Conservation (phyloP, 2,329 filamentous ascomycete species). For the Ascochyta lentis region DNA sequence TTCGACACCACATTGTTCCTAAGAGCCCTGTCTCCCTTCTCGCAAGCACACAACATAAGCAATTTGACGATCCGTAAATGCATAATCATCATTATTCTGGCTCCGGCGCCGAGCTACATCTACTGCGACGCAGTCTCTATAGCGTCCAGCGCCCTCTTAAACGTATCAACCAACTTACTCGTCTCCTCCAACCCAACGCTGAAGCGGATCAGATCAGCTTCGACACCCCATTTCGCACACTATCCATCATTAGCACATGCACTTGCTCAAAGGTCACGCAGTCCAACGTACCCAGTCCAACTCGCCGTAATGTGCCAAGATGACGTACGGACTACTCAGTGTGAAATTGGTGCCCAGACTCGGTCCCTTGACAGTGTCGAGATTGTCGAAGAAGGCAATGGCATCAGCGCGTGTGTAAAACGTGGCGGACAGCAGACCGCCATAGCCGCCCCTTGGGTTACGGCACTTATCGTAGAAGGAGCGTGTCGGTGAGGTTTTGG, state of each 20-base stretch:
- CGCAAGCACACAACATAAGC: background rate
- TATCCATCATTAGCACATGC: slow-evolving; percentile 36
- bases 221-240: slow-evolving; percentile 79
- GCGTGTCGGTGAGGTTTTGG: slow-evolving; percentile 75
- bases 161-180: slow-evolving; percentile 66
- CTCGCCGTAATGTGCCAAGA: slow-evolving; percentile 90
- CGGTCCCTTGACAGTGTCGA: slow-evolving; percentile 91
- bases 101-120: background rate
- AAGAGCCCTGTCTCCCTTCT: too few relatives aligned
- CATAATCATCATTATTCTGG: too few relatives aligned
- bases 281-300: slow-evolving; percentile 75
- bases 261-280: background rate
- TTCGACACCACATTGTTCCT: background rate
- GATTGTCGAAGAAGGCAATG: slow-evolving; percentile 80
- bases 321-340: slow-evolving; percentile 85
- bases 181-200: slow-evolving; percentile 90
- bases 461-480: slow-evolving; percentile 80
- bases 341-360: slow-evolving; percentile 98
- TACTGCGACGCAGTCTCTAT: slow-evolving; percentile 35
- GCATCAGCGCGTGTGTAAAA: slow-evolving; percentile 76
- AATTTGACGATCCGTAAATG: background rate
- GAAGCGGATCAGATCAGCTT: slow-evolving; percentile 79
- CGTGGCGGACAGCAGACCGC: slow-evolving; percentile 84
- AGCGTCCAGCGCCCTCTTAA: slow-evolving; percentile 73
- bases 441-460: slow-evolving; percentile 79